phyloP scores from a whole-genome alignment of 139 green algal species.

The Mesotaenium endlicherianum region DNA sequence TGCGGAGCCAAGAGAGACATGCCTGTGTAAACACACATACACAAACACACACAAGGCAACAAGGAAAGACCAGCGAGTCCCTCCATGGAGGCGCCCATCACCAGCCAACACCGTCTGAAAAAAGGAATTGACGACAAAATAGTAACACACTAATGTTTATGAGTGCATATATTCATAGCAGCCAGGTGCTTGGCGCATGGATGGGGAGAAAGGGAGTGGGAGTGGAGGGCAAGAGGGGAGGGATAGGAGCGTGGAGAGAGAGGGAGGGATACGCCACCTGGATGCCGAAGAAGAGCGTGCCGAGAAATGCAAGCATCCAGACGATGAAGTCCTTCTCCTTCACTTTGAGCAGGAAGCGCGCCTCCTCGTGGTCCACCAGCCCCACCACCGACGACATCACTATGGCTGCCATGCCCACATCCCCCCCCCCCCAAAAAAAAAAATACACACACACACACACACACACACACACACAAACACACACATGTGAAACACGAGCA shows the following conservation, averaged over 20 bases:
- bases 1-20: too few relatives aligned
- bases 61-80: too few relatives aligned
- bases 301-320: slow-evolving; percentile 58
- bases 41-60: not conserved
- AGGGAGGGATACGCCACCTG: slow-evolving; percentile 61
- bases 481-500: too few relatives aligned
- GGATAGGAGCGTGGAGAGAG: slow-evolving; percentile 37
- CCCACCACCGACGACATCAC: slow-evolving; percentile 47
- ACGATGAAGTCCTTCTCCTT: slow-evolving; percentile 45
- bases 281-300: slow-evolving; percentile 64
- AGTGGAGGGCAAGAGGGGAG: not conserved
- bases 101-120: too few relatives aligned
- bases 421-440: too few relatives aligned
- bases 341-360: slow-evolving; percentile 47
- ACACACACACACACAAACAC: too few relatives aligned
- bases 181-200: too few relatives aligned
- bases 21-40: not conserved
- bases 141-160: too few relatives aligned
- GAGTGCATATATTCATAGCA: too few relatives aligned
- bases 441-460: too few relatives aligned
- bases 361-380: slow-evolving; percentile 51
- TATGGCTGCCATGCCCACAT: slow-evolving; percentile 38
- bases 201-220: not conserved
- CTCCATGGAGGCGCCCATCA: too few relatives aligned
- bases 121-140: too few relatives aligned